A percentile compares a stretch with the other conserved stretches of the same genome.
These are phyloP conservation scores for Fusarium sp. DNA, from an alignment of 2,329 filamentous ascomycete species.

Conservation along the genomic window DNA sequence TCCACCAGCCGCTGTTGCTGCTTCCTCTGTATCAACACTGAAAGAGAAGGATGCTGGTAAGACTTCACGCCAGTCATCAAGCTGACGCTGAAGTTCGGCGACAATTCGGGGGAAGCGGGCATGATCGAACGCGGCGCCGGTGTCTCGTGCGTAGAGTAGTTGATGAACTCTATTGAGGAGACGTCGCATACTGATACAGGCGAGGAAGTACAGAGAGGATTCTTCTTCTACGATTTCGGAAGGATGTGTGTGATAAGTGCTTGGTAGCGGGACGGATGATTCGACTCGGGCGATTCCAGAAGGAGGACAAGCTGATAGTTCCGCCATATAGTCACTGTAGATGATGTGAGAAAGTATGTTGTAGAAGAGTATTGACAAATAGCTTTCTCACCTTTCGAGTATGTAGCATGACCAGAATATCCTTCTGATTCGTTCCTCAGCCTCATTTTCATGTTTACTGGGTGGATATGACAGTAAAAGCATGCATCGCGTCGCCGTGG, in stretches of 20 bases:
- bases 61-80: slow-evolving; percentile 61
- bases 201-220: slow-evolving; percentile 63
- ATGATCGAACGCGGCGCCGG: slow-evolving; percentile 57
- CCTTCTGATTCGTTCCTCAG: slow-evolving; percentile 59
- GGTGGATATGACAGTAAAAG: slow-evolving; percentile 59
- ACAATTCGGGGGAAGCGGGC: slow-evolving; percentile 60
- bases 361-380: rapidly evolving
- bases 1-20: slow-evolving; percentile 55
- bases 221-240: slow-evolving; percentile 55
- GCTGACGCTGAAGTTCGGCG: slow-evolving; percentile 59
- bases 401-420: slow-evolving; percentile 68
- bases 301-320: slow-evolving; percentile 61
- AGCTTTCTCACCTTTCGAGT: slow-evolving; percentile 56
- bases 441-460: slow-evolving; percentile 50
- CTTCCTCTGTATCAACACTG: slow-evolving; percentile 45
- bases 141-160: slow-evolving; percentile 59
- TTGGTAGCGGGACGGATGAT: slow-evolving; percentile 60
- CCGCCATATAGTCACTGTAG: slow-evolving; percentile 62
- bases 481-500: slow-evolving; percentile 61
- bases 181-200: slow-evolving; percentile 63
- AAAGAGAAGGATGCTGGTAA: slow-evolving; percentile 57
- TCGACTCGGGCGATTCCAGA: slow-evolving; percentile 64
- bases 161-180: slow-evolving; percentile 61
- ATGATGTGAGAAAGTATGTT: too few species aligned
- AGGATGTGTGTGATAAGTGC: slow-evolving; percentile 58